Base-by-base conservation (phyloP, 495 filamentous ascomycete species). In the Aspergillus cavernicola region DNA sequence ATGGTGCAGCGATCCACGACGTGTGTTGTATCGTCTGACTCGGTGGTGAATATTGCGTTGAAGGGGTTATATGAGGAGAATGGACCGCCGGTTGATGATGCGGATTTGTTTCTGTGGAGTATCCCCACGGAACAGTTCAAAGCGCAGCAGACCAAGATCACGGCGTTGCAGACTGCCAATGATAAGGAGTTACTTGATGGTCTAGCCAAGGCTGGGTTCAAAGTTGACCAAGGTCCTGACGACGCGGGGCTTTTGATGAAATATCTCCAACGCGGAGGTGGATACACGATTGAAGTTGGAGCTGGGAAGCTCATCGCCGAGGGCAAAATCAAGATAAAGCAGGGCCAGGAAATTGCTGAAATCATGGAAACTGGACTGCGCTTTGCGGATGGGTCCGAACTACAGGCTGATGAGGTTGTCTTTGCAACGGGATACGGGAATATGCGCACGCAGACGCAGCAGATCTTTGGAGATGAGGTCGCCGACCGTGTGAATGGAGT, bases 381-480 rank as follows among this genome's bases (percentile, higher is more conserved):
- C 8, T 83, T 96, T 43, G 78, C 72, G 0, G 87, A 93, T 60
- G 88, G 86, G 0, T 76, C 73, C 0, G 74, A 77, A 52, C 66
- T 93, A 0, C 77, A 85, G 50, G 89, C 89, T 0, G 90, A 95
- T 57, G 86, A 89, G 68, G 84, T 95, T 50, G 74, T 93, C 10
- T 84, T 92, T 54, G 89, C 90, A 11, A 95, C 90, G 12, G 90
- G 90, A 0, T 95, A 90, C 65, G 71, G 82, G 50, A 91, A 90
- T 60, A 96, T 93, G 89, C 70, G 79, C 35, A 83, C 81, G 1
- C 67, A 71, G 52, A 70, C 73, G 11, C 66, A 83, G 5, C 67
- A 57, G 19, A 84, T 92, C 38, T 85, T 96, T 46, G 88, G 88
- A 0, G 82, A 89, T 42, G 77, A 80, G 29, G 67, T 92, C 13